Evolutionary conservation across 2,329 filamentous ascomycete genomes (phyloP).

Genomic region (Aspergillus persii): DNA sequence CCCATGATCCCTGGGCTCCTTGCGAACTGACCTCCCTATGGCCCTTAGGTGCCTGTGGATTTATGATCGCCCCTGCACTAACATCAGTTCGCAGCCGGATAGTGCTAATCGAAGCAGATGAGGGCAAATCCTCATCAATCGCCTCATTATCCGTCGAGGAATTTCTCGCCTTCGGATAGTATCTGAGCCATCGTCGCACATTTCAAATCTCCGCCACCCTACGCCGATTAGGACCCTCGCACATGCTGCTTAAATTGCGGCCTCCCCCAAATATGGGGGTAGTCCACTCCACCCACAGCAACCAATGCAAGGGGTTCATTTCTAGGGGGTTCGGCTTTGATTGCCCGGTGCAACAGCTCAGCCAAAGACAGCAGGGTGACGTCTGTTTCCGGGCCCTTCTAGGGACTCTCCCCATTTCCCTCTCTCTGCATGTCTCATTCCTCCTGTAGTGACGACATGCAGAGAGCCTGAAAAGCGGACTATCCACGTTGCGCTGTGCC

Average conservation of each 20-base stretch:
- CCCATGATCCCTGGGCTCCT: conserved; percentile 13
- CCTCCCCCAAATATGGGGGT: conserved; percentile 22
- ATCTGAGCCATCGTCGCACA: conserved; percentile 13
- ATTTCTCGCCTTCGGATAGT: conserved; percentile 9
- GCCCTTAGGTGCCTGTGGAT: background rate
- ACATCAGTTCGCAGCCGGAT: background rate
- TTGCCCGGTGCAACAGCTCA: conserved; percentile 26
- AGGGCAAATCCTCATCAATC: conserved; percentile 5
- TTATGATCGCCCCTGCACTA: background rate
- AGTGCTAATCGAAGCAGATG: background rate
- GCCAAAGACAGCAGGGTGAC: conserved; percentile 14
- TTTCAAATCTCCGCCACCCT: conserved; percentile 11
- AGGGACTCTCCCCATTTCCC: conserved; percentile 16
- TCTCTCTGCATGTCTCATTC: conserved; percentile 33
- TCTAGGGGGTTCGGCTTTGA: conserved; percentile 24
- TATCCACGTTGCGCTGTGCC: conserved; percentile 34
- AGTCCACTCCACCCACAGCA: conserved; percentile 17
- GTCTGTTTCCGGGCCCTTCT: conserved; percentile 18
- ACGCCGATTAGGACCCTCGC: conserved; percentile 11
- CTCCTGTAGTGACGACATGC: conserved; percentile 29
- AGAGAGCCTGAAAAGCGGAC: conserved; percentile 21
- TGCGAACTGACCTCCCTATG: conserved; percentile 1
- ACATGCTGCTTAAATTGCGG: conserved; percentile 20
- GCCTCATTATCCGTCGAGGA: background rate
- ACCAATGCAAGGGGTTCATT: conserved; percentile 28